Evolutionary conservation across 768 basidiomycete species (phyloP), one percentile per base, ranked within the genome.

Genomic region (Collybia nuda): DNA sequence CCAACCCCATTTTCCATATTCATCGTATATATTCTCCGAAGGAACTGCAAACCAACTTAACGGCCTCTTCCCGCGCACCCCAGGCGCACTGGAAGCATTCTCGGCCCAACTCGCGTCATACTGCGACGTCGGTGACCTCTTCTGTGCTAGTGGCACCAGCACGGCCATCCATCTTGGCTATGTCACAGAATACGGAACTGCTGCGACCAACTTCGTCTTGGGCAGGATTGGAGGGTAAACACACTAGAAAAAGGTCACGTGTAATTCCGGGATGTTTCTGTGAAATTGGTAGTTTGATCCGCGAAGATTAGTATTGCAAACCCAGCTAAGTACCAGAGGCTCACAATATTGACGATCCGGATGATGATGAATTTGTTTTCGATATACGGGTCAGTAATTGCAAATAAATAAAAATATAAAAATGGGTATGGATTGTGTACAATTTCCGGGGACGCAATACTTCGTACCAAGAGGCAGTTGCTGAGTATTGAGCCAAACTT

Each of bases 91-190:
- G 23, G 50, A 51, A 46, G 36, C 37, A 15, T 51, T 45, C 22
- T 22, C 50, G 15, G 26, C 50, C 17, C 36, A 45, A 32, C 44
- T 51, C 37, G 46, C 44, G 38, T 51, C 50, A 14, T 51, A 44
- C 44, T 51, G 50, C 26, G 50, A 51, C 19, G 40, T 51, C 17
- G 50, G 50, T 21, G 50, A 51, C 28, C 50, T 44, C 19, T 51
- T 46, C 44, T 51, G 50, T 39, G 50, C 50, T 32, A 39, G 50
- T 40, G 50, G 50, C 5, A 28, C 40, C 17, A 28, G 41, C 24
- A 45, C 26, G n/a, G 24, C 37, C 12, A 42, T 45, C 23, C 50
- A 51, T 23, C 50, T 46, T n/a, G 50, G 24, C 1, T 51, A 52
- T 24, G 38, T 52, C 22, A 47, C 37, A 2, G 42, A 47, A 23